These are phyloP conservation scores for Tetrahymena borealis DNA, from an alignment of 73 alveolate genomes.

Conservation along the genomic window DNA sequence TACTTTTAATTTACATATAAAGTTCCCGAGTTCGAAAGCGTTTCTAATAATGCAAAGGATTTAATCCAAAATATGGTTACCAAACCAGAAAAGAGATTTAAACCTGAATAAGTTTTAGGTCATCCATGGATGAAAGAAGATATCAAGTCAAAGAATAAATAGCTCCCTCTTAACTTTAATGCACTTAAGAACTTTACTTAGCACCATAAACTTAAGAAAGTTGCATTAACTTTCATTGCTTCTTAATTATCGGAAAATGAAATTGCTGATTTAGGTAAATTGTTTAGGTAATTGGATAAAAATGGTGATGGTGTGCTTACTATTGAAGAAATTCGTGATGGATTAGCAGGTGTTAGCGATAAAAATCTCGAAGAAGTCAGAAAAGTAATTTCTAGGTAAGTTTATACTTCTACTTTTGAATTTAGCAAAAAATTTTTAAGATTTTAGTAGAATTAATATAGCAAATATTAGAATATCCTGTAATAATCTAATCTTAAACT, in stretches of 20 bases:
- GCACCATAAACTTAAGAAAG: constrained; percentile 31
- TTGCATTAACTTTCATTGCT: constrained; percentile 47
- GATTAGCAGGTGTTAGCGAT: constrained; percentile 23
- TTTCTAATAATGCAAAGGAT: not conserved
- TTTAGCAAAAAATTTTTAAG: too few relatives aligned
- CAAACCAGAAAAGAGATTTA: constrained; percentile 34
- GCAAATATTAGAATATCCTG: constrained; percentile 3
- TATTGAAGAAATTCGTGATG: constrained; percentile 51
- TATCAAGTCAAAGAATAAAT: not conserved
- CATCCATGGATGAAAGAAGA: constrained; percentile 31
- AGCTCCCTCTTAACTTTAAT: constrained; percentile 6
- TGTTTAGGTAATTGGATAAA: constrained; percentile 48
- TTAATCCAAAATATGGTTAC: not conserved
- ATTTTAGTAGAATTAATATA: too few relatives aligned
- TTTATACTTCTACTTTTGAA: not conserved
- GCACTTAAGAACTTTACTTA: constrained; percentile 25
- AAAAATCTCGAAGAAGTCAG: constrained; percentile 1
- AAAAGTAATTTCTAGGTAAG: not conserved
- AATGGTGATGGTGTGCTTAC: constrained; percentile 64
- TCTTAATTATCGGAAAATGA: constrained; percentile 46
- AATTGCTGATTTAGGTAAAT: constrained; percentile 35
- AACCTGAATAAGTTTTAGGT: constrained; percentile 30
- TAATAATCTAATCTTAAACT: constrained; percentile 4
- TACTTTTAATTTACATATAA: constrained; percentile 25
- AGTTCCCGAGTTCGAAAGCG: not conserved